Conservation (phyloP, 2,329 filamentous ascomycete genomes). For the Sclerotinia minor region DNA sequence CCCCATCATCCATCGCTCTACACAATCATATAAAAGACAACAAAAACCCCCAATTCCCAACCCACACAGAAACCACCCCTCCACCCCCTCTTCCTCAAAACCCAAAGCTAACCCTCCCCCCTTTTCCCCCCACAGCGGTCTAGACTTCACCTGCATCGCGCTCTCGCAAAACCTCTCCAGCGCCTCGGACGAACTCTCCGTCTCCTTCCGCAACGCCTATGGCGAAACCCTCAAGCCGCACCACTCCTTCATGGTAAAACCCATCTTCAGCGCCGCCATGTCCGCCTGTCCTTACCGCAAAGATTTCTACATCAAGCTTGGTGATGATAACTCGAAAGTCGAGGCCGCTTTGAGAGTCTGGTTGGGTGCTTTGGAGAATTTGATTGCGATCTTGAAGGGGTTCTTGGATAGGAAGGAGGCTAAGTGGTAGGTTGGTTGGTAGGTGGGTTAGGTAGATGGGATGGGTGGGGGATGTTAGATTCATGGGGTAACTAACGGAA, state of each 20-base stretch:
- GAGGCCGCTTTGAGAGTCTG: slow-evolving; percentile 65
- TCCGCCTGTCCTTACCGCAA: slow-evolving; percentile 87
- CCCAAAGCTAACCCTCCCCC: neutral
- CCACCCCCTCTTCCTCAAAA: too few species aligned
- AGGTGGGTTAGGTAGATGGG: too few species aligned
- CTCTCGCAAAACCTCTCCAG: slow-evolving; percentile 75
- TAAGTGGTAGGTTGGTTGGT: slow-evolving; percentile 40
- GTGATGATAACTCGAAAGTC: slow-evolving; percentile 64
- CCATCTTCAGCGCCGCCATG: slow-evolving; percentile 92
- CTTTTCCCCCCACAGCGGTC: slow-evolving; percentile 65
- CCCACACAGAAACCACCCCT: too few species aligned
- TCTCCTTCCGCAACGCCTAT: slow-evolving; percentile 87
- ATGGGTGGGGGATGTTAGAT: neutral
- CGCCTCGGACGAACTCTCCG: slow-evolving; percentile 70
- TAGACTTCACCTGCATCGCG: slow-evolving; percentile 89
- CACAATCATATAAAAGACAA: neutral
- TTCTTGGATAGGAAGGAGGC: slow-evolving; percentile 58
- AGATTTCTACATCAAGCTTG: slow-evolving; percentile 90
- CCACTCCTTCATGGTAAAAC: slow-evolving; percentile 87
- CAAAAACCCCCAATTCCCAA: neutral
- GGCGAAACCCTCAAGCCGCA: slow-evolving; percentile 83
- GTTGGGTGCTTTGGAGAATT: slow-evolving; percentile 74
- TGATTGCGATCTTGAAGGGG: slow-evolving; percentile 71
- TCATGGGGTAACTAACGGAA: neutral
- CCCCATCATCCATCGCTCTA: neutral